Conservation (phyloP, 345 rosid genomes). For the Pugionium cornutum region DNA sequence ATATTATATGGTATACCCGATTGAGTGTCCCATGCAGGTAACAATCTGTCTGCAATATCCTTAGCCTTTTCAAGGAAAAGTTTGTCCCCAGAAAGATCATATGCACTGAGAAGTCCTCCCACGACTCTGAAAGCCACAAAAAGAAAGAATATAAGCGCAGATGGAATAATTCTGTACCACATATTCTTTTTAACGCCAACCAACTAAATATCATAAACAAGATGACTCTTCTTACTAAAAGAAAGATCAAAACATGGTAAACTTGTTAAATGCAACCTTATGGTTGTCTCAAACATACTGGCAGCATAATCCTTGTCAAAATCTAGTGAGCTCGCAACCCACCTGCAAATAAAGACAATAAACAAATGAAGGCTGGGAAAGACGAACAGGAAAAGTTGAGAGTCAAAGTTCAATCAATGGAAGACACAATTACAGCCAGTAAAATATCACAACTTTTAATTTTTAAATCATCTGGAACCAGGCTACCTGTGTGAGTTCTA, state of each 20-base stretch:
- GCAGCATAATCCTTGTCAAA: slow-evolving; percentile 90
- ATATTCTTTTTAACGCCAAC: neutral
- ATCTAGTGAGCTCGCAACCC: slow-evolving; percentile 91
- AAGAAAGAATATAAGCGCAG: slow-evolving; percentile 11
- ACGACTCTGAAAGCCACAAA: slow-evolving; percentile 71
- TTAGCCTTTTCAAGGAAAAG: slow-evolving; percentile 88
- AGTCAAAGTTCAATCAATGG: neutral
- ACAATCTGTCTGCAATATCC: slow-evolving; percentile 91
- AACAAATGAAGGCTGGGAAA: slow-evolving; percentile 16
- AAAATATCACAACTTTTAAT: neutral
- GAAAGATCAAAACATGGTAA: slow-evolving; percentile 51
- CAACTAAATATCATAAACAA: slow-evolving; percentile 27
- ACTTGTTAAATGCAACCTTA: slow-evolving; percentile 91
- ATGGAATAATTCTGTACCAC: slow-evolving; percentile 6
- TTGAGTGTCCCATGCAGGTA: slow-evolving; percentile 89
- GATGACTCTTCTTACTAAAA: slow-evolving; percentile 36
- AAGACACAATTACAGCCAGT: neutral
- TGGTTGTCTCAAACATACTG: slow-evolving; percentile 98
- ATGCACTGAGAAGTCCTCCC: slow-evolving; percentile 96
- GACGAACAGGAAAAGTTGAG: slow-evolving; percentile 5
- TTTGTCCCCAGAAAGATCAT: slow-evolving; percentile 89
- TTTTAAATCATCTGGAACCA: neutral
- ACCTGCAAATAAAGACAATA: slow-evolving; percentile 55
- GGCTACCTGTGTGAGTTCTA: slow-evolving; percentile 6
- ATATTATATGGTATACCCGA: slow-evolving; percentile 83